These are phyloP conservation scores for Aspergillus fijiensis DNA, from an alignment of 2,329 filamentous ascomycete genomes.

Conservation along the genomic window DNA sequence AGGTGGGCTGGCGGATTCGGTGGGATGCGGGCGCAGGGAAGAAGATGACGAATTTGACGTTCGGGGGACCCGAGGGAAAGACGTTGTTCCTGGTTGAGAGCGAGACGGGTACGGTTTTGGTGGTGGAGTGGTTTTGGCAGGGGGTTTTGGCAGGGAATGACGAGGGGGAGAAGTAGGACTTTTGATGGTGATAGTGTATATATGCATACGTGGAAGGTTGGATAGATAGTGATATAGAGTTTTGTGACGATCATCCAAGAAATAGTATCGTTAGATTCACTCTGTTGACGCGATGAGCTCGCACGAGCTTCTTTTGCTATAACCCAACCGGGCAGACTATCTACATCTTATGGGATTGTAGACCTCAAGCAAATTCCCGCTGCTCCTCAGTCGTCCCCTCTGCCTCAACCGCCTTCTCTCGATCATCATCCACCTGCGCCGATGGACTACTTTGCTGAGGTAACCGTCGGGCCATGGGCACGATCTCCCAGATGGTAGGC, in stretches of 20 bases:
- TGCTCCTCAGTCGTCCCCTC: neutral
- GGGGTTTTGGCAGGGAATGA: neutral
- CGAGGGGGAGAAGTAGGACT: neutral
- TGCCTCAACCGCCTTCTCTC: neutral
- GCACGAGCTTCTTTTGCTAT: no score
- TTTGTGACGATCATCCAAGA: no score
- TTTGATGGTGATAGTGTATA: no score
- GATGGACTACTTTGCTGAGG: slow-evolving; percentile 17
- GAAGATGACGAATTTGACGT: neutral
- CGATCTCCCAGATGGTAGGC: slow-evolving; percentile 22
- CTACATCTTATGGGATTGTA: no score
- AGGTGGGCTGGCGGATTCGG: neutral
- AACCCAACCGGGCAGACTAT: no score
- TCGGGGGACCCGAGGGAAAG: neutral
- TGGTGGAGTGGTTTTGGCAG: neutral
- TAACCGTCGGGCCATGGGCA: slow-evolving; percentile 22
- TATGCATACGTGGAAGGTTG: no score
- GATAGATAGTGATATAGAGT: no score
- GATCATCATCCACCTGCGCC: no score
- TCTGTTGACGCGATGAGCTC: no score
- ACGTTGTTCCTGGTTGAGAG: neutral
- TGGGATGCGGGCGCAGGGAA: neutral
- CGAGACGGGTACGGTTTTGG: neutral
- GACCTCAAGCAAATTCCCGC: neutral
- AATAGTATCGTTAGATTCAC: no score